Base-by-base conservation (phyloP, 495 filamentous ascomycete genomes). In the Aspergillus homomorphus region DNA sequence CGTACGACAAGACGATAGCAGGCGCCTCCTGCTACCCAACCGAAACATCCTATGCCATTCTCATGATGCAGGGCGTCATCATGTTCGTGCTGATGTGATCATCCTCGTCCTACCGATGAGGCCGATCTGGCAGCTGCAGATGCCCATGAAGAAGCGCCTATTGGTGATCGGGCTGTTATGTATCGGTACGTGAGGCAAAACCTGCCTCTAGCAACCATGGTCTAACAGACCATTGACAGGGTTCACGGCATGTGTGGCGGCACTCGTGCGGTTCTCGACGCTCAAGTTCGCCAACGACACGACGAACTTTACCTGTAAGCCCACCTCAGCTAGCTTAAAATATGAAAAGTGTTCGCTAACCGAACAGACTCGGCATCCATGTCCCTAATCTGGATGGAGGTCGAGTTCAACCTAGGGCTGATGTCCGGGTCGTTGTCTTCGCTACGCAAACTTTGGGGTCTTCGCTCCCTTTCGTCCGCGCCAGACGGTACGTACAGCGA, bases 41-140 rank as follows among this genome's bases (percentile, higher is more conserved):
- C 3, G 28, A 63, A 10, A 52, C 58, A 6, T 26, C 60, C 21
- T 61, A 53, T 23, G 52, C 16, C 0, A 61, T 66, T 10, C 18
- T 28, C 8, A 58, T 66, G 30, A 54, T 58, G 15, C 61, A 67
- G 51, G 59, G 52, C 0, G 56, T 67, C 4, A 38, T 62, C 30
- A 67, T 67, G 65, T 64, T 83, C 56, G 9, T 81, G 18, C 66
- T 78, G 7, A 85, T 60, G 62, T 82, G 54, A 73, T 72, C 69
- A 80, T 84, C 58, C 57, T 84, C 48, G 23, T 58, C 0, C 69
- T 85, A 6, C 82, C 81, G 16, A 65, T 84, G 26, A 67, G 65
- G 15, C 76, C 76, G 3, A 71, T 84, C 19, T 68, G 67, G 52
- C 54, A 66, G 7, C 69, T 79, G 53, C 69, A 76, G 33, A 76